Percentiles rank a stretch among this genome's conserved stretches.
phyloP scores from a whole-genome alignment of 257 asterid species.

The Solanum raphanifolium region DNA sequence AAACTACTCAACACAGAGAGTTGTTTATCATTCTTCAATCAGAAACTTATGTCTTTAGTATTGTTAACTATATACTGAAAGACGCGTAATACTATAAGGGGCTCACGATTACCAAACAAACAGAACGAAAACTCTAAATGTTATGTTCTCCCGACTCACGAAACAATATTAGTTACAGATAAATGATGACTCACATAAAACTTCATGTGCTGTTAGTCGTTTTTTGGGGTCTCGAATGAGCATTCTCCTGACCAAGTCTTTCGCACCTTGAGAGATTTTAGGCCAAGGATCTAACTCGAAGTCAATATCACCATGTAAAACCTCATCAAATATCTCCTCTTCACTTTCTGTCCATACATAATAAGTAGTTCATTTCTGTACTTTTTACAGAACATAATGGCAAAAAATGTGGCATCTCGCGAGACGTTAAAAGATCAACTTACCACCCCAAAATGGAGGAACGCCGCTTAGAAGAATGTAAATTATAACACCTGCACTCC shows the following conservation, averaged over 20 bases:
- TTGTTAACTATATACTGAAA: neutral
- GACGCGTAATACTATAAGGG: neutral
- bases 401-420: neutral
- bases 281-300: slow-evolving; percentile 70
- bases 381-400: neutral
- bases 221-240: slow-evolving; percentile 48
- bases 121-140: neutral
- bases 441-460: slow-evolving; percentile 81
- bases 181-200: slow-evolving; percentile 40
- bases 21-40: neutral
- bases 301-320: slow-evolving; percentile 54
- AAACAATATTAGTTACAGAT: neutral
- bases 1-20: neutral
- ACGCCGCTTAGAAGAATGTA: slow-evolving; percentile 61
- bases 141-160: neutral
- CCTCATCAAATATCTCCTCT: slow-evolving; percentile 57
- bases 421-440: neutral
- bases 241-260: slow-evolving; percentile 50
- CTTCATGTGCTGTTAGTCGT: slow-evolving; percentile 57
- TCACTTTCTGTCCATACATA: slow-evolving; percentile 40
- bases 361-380: neutral
- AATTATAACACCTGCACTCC: slow-evolving; percentile 76
- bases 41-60: neutral
- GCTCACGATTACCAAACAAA: neutral
- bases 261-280: slow-evolving; percentile 55